Base-by-base conservation (phyloP, 2,329 filamentous ascomycete genomes). In the Endocalyx cinctus region DNA sequence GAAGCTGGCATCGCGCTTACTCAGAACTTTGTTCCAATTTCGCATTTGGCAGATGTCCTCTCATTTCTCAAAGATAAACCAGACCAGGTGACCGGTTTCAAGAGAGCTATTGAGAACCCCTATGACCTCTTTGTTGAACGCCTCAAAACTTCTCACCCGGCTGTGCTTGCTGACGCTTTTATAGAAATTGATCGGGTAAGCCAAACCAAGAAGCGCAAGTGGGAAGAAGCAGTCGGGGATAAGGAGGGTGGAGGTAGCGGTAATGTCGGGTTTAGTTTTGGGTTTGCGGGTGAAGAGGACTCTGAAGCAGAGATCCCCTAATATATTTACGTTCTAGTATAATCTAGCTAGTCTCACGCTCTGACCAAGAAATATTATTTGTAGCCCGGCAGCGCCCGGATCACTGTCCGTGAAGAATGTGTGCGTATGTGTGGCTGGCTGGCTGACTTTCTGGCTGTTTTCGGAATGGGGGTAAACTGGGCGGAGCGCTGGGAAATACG, bases 21-120 rank as follows among this genome's bases (percentile, higher is more conserved):
- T 6, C 90, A 97, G 57, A 97, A 97, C 56, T 96, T 97, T 54
- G 86, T 97, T 10, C 89, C 92, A 25, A 66, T 67, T 41, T 79
- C 78, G 4, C 83, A 90, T 50, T 62, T 96, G 2, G 67, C 73
- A 0, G 79, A 87, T 27, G 88, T 88, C 1, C 59, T 97, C 33
- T 76, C 76, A 2, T 97, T 97, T 49, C 60, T 97, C 49, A 74
- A 76, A 32, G 82, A 95, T 55, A 88, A 87, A 58, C 65, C 84
- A 3, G 84, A 90, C 38, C 88, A 94, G 54, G 81, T 96, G 2
- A 92, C 86, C 16, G 90, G 92, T 0, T 97, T 97, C 55, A 74
- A 73, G 30, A 77, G 77, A 19, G 74, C 80, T 11, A 70, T 95
- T 3, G 63, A 66, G 6, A 79, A 90, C 56, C 82, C 87, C 0